Percentiles rank a stretch among this genome's conserved stretches.
These are phyloP conservation scores for Meira miltonrushii DNA, from an alignment of 1,284 basidiomycete genomes.

Conservation along the genomic window DNA sequence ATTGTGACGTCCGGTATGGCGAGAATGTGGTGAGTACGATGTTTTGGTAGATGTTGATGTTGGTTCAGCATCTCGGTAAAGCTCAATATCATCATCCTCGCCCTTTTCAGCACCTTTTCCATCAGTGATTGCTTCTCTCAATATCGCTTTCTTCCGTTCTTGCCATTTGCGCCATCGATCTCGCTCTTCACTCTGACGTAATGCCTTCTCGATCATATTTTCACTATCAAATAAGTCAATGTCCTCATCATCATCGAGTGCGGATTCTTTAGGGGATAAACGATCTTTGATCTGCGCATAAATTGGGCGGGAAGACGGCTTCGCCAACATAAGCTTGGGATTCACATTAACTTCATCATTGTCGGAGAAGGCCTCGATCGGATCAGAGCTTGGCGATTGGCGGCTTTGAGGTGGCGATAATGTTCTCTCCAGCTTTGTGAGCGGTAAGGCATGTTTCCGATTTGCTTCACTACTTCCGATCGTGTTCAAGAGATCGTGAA, in stretches of 20 bases:
- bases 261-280: no score
- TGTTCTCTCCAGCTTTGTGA: neutral
- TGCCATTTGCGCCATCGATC: no score
- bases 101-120: slow-evolving; percentile 7
- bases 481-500: slow-evolving; percentile 33
- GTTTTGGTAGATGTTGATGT: no score
- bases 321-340: no score
- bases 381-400: neutral
- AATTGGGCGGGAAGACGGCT: no score
- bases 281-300: no score
- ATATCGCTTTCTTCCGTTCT: no score
- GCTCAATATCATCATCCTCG: slow-evolving; percentile 19
- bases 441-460: neutral
- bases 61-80: no score
- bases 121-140: slow-evolving; percentile 3
- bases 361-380: neutral
- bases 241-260: neutral
- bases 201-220: neutral
- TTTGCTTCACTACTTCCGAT: slow-evolving; percentile 20
- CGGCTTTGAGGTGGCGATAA: no score
- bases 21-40: no score
- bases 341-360: neutral
- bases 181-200: neutral
- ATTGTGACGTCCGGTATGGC: no score
- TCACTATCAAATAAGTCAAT: slow-evolving; percentile 1